Base-by-base conservation (phyloP, 768 basidiomycete genomes). In the Psilocybe tampanensis region DNA sequence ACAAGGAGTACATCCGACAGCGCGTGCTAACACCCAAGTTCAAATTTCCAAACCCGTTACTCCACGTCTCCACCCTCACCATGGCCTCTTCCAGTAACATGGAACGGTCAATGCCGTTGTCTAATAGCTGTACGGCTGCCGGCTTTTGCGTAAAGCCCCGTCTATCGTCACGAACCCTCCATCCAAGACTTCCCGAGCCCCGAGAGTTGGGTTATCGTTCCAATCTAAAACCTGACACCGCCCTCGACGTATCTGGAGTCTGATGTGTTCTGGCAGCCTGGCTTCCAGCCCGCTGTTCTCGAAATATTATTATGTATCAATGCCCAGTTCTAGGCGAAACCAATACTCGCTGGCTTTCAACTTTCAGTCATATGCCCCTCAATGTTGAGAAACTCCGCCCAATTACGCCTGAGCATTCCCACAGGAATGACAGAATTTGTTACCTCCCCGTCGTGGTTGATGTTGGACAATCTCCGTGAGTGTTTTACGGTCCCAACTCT, bases 371-470 rank as follows among this genome's bases (percentile, higher is more conserved):
- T 47, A 39, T 55, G 47, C 54, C 36, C 45, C 54, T 48, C 45
- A 26, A 29, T 43, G 36, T 45, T 26, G 22, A 45, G 44, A 45
- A 45, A 23, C 44, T 45, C 44, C 48, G 48, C 48, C 26, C 18
- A 50, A 17, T 18, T 50, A 26, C 33, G 47, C 47, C 55, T 47
- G 24, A 42, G 36, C 36, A 29, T 56, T 56, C 55, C 55, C 55
- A 56, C 48, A 56, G 42, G 44, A 54, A 23, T 32, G 54, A 24
- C 15, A 44, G 26, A 29, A 39, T 6, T 53, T 33, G 45, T 29
- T 13, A 19, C 13, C 18, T 32, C 53, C 11, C 34, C 52, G 45
- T 48, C 45, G 49, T 59, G 41, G 54, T 52, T 56, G 50, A 56
- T 34, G 24, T 15, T 33, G 33, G n/a, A 12, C 18, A 33, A 52